phyloP scores from a whole-genome alignment of 164 flowering plant species.

The Echeveria elegans region DNA sequence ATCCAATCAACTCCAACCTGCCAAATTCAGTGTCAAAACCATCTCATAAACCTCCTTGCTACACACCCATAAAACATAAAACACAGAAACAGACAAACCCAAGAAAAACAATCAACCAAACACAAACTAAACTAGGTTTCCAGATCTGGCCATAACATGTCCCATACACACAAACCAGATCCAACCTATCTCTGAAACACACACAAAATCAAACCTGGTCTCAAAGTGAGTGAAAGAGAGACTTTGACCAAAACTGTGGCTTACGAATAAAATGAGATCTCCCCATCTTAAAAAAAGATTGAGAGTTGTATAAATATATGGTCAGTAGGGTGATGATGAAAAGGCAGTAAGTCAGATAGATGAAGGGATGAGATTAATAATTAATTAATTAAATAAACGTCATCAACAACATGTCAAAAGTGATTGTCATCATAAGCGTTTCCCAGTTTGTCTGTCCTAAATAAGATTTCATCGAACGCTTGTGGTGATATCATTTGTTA shows the following conservation, averaged over 20 bases:
- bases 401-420: too few relatives aligned
- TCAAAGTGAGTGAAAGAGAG: too few relatives aligned
- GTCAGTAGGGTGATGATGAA: neutral
- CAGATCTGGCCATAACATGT: slow-evolving; percentile 1
- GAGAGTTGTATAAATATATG: neutral
- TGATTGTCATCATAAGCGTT: too few relatives aligned
- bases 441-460: too few relatives aligned
- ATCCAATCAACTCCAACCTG: neutral
- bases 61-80: neutral
- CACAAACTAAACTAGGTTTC: neutral
- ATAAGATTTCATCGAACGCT: too few relatives aligned
- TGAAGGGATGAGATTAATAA: neutral
- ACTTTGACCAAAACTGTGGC: too few relatives aligned
- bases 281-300: too few relatives aligned
- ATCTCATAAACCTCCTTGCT: neutral
- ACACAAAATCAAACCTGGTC: neutral
- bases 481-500: too few relatives aligned
- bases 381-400: too few relatives aligned
- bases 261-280: too few relatives aligned
- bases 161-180: neutral
- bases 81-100: neutral
- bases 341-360: neutral
- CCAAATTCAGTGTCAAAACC: neutral
- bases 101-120: neutral
- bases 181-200: neutral